Base-by-base conservation (phyloP, 106 monocot genomes). In the Apostasia ramifera region DNA sequence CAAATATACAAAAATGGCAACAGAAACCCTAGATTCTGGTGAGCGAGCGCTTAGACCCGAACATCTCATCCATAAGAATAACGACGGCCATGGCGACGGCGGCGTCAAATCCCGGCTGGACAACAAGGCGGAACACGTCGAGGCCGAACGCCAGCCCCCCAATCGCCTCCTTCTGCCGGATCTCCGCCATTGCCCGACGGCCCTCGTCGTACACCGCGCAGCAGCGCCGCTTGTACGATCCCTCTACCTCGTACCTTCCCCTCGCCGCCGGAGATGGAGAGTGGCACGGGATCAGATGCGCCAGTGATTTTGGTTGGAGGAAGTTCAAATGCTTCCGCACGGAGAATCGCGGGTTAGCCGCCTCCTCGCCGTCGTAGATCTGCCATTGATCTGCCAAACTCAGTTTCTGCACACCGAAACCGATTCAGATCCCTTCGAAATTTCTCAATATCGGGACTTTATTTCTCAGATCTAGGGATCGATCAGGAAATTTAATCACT, bases 31-130 rank as follows among this genome's bases (percentile, higher is more conserved):
- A 26, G 26, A 26, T 26, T 26, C 26, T 70, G 40, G 74, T 66
- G 49, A 75, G 70, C 2, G 75, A 78, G 1, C 61, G 56, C 53
- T 75, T 59, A 3, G 67, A 77, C 38, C 86, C 72, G 44, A 76
- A 85, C 84, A 92, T 88, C 70, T 88, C 85, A 15, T 92, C 92
- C 61, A 92, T 64, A 5, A 83, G 58, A 45, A 92, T 69, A 8
- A 92, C 88, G 49, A 85, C 66, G 13, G 85, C 88, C 92, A 92
- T 92, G 42, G 92, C 85, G 7, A 81, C 41, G 47, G 59, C 50
- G 44, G 67, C 11, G 37, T 83, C 82, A 8, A 88, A 46, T 6
- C 76, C 88, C 38, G 83, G 74, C 50, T 79, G 70, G 44, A 92
- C 82, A 6, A 88, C 72, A 44, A 91, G 81, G 39, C 81, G 58